These are phyloP conservation scores for Kentomonas sorsogonicus DNA, from an alignment of 208 protist species.

Conservation along the genomic window DNA sequence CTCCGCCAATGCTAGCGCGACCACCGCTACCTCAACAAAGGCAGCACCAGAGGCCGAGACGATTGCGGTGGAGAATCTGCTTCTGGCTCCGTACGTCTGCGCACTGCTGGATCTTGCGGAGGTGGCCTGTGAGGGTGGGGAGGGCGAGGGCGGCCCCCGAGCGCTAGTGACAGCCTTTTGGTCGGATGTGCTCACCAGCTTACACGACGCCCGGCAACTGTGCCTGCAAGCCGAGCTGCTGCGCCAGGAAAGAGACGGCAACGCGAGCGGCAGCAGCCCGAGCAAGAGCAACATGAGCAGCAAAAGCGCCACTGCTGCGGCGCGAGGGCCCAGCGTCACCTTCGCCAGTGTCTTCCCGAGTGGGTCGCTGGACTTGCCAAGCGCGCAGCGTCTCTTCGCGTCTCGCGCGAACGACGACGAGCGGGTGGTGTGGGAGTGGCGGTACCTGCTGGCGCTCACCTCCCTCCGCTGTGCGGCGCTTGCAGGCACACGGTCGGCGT, in stretches of 20 bases:
- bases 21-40: conserved; percentile 1
- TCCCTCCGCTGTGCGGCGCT: conserved; percentile 25
- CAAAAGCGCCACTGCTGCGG: too few relatives aligned
- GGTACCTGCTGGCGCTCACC: conserved; percentile 35
- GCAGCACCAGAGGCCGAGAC: conserved; percentile 10
- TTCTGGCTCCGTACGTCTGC: conserved; percentile 49
- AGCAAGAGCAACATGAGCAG: too few relatives aligned
- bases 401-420: conserved; percentile 4
- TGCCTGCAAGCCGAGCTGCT: neutral
- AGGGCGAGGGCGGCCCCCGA: neutral
- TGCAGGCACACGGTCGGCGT: conserved; percentile 15
- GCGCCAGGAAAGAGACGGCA: neutral
- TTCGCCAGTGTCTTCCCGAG: neutral
- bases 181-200: too few relatives aligned
- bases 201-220: neutral
- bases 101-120: conserved; percentile 65
- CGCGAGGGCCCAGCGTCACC: neutral
- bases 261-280: neutral
- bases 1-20: neutral
- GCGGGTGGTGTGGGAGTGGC: conserved; percentile 36
- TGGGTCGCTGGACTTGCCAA: too few relatives aligned
- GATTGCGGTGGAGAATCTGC: conserved; percentile 28
- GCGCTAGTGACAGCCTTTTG: neutral
- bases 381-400: neutral
- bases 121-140: neutral